A percentile compares a stretch with the other conserved stretches of the same genome.
Evolutionary conservation across 2,329 filamentous ascomycete species (phyloP).

Genomic region (Colletotrichum gigasporum): DNA sequence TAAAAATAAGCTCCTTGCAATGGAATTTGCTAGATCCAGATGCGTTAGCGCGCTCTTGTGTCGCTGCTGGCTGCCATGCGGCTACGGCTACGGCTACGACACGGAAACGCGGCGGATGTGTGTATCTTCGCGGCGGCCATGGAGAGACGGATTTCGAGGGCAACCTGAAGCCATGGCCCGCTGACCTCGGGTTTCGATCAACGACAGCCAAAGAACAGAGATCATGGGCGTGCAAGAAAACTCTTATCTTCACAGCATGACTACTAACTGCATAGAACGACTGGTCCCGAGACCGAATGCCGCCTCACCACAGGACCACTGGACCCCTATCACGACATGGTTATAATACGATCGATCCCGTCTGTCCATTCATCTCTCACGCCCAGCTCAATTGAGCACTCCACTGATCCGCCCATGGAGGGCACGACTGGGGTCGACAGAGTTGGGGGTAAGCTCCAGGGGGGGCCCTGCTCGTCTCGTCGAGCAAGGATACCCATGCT

Average conservation of each 20-base stretch:
- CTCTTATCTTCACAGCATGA: no score
- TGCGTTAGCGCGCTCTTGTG: slow-evolving; percentile 9
- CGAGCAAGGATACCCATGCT: slow-evolving; percentile 16
- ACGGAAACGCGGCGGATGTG: background rate
- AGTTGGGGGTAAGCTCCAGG: background rate
- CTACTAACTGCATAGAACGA: no score
- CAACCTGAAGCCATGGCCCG: background rate
- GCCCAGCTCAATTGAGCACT: background rate
- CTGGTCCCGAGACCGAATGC: background rate
- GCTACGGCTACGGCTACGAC: no score
- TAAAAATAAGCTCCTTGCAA: slow-evolving; percentile 23
- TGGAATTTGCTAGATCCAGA: slow-evolving; percentile 6
- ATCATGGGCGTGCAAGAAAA: no score
- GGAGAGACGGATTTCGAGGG: background rate
- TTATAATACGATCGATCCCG: background rate
- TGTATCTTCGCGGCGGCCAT: background rate
- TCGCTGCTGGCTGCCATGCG: slow-evolving; percentile 16
- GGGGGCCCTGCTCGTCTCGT: background rate
- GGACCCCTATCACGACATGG: background rate
- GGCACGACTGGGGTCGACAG: slow-evolving; percentile 1
- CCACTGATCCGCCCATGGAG: slow-evolving; percentile 29
- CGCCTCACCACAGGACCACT: background rate
- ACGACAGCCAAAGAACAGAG: background rate
- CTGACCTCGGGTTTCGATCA: background rate
- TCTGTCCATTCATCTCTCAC: background rate